Evolutionary conservation across 2,329 filamentous ascomycete genomes (phyloP), one percentile per base, ranked within the genome.

Genomic region (Ophiostoma ips): DNA sequence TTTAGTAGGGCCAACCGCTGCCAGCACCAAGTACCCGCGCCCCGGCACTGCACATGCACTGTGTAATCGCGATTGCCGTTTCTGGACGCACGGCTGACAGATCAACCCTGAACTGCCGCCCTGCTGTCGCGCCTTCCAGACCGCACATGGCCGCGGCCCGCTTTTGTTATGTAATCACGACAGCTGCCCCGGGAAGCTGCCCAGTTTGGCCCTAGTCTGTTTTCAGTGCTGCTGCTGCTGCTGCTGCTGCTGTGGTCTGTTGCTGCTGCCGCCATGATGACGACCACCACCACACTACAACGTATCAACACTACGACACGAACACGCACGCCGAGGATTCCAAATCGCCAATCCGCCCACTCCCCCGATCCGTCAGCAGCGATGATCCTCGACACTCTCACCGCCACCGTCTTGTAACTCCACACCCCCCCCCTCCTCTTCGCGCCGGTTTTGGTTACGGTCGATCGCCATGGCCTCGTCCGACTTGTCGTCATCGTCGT

Each of bases 401-500:
- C 40, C 24, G 10, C 38, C 12, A 9, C 8, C 9, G 10, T 11
- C 9, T 15, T 30, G 4, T 43, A 43, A 31, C 16, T 7, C n/a
- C 21, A 41, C 24, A 43, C 15, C 40, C 21, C 40, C n/a, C 15
- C 21, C 8, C 24, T 15, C 10, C 40, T 28, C 8, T 28, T 28
- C 5, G 24, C 24, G 24, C 24, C 24, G 24, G 5, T 28, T 4
- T 28, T 8, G 24, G 24, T 4, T 5, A 12, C 37, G 7, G 19
- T 19, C 19, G 37, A 41, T 43, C 40, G 24, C 40, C 40, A 43
- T 35, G 36, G 46, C 38, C 34, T 46, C 40, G 41, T 15, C 37
- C 13, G 30, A 30, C 35, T 57, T 56, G 56, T 55, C 55, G 41
- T n/a, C 30, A 21, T 52, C 41, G 16, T 33, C 56, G 18, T 43